Percentiles rank a stretch among this genome's conserved stretches.
phyloP scores from a whole-genome alignment of 768 basidiomycete species.

The Boletus barrowsii region DNA sequence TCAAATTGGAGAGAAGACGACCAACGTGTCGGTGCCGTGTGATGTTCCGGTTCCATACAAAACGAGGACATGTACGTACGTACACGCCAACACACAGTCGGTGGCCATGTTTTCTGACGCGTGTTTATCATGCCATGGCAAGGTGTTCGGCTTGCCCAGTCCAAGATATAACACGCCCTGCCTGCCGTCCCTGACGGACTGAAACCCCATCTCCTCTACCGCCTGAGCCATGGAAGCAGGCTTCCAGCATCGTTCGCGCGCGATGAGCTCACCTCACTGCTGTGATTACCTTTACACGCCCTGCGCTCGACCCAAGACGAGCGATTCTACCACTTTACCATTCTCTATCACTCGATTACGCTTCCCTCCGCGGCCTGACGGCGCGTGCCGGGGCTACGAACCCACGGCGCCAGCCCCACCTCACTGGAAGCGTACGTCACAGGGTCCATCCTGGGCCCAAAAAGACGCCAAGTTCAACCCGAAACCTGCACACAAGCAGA shows the following conservation, averaged over 20 bases:
- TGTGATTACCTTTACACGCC: constrained; percentile 16
- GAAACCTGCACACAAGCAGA: constrained; percentile 42
- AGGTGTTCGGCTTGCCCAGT: constrained; percentile 23
- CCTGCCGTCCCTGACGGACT: constrained; percentile 13
- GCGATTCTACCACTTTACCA: constrained; percentile 11
- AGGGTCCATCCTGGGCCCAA: constrained; percentile 40
- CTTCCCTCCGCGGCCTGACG: constrained; percentile 20
- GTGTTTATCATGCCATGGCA: constrained; percentile 32
- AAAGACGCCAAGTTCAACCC: constrained; percentile 38
- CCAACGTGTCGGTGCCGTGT: constrained; percentile 30
- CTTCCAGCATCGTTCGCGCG: constrained; percentile 28
- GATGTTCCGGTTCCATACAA: constrained; percentile 6
- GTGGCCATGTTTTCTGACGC: constrained; percentile 22
- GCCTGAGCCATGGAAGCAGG: constrained; percentile 26
- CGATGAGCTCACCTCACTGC: constrained; percentile 15
- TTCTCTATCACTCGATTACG: constrained; percentile 18
- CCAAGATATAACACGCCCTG: constrained; percentile 31
- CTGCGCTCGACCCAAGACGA: constrained; percentile 21
- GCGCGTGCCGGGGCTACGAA: constrained; percentile 13
- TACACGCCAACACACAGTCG: constrained; percentile 20
- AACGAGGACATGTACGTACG: constrained; percentile 34
- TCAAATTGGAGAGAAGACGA: constrained; percentile 10
- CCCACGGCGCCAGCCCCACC: constrained; percentile 10
- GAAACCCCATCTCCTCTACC: constrained; percentile 11
- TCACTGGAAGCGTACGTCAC: constrained; percentile 30